Evolutionary conservation across 495 filamentous ascomycete genomes (phyloP), one percentile per base, ranked within the genome.

Genomic region (Cercophora sp.): DNA sequence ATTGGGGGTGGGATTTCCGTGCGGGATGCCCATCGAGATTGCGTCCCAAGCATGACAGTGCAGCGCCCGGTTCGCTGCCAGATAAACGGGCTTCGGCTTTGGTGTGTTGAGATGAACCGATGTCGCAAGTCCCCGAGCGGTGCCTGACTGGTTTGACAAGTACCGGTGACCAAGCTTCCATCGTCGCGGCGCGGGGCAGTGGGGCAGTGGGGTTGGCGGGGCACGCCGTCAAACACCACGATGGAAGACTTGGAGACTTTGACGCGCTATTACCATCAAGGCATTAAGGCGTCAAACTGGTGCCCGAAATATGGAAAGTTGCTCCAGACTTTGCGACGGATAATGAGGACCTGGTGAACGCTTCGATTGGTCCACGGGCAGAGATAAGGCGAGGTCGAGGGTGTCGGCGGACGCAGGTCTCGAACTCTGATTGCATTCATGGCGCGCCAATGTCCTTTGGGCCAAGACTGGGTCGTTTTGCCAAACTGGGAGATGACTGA

Each of bases 1-100:
- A 40, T 58, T 58, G 56, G 56, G 45, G 51, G 51, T 25, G 35
- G 22, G 36, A 49, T 43, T 44, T 53, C 55, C 55, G 55, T 49
- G 44, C 22, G 50, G 54, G 48, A 57, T 52, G 48, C 9, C 19
- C 40, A 43, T 48, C 18, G 34, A 36, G 48, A 41, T 51, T 51
- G 35, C 16, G 24, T 29, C 34, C 48, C n/a, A 47, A 15, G 34
- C 24, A 18, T 27, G 2, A 32, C 37, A 18, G 13, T n/a, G n/a
- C n/a, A n/a, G n/a, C n/a, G n/a, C n/a, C n/a, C 18, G 9, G 37
- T 13, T 6, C 29, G 13, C 29, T 6, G 29, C 29, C 8, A 32
- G 29, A 32, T 32, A 32, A 32, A 32, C 6, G 8, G 29, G 6
- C 29, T 13, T 6, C 13, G 29, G 8, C 13, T 32, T 32, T 32